These are phyloP conservation scores for Apiotrichum veenhuisii DNA, from an alignment of 1,284 basidiomycete species.

Conservation along the genomic window DNA sequence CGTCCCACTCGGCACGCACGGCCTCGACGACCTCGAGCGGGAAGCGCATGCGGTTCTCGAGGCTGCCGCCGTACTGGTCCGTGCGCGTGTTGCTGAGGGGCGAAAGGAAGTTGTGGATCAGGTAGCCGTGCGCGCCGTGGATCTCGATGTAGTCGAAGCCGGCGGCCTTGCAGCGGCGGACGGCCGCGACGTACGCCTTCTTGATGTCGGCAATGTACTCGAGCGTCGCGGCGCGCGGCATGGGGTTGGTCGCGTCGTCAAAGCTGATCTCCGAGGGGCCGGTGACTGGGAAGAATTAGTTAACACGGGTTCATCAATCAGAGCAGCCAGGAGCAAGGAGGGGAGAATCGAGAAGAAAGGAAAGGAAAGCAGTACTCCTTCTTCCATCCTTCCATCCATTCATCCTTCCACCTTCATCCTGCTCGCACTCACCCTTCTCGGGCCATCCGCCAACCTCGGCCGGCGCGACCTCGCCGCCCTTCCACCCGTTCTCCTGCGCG, in stretches of 20 bases:
- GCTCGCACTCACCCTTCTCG: slow-evolving; percentile 53
- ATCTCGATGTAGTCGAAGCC: slow-evolving; percentile 81
- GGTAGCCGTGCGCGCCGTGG: slow-evolving; percentile 67
- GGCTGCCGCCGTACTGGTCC: slow-evolving; percentile 68
- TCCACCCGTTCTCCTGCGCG: slow-evolving; percentile 39
- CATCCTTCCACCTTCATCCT: too few relatives aligned
- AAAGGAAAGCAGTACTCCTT: too few relatives aligned
- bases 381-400: too few relatives aligned
- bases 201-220: slow-evolving; percentile 61
- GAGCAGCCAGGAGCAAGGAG: too few relatives aligned
- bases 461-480: slow-evolving; percentile 39
- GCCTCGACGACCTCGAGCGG: slow-evolving; percentile 59
- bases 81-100: slow-evolving; percentile 67
- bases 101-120: slow-evolving; percentile 62
- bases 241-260: slow-evolving; percentile 51
- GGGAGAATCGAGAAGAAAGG: too few relatives aligned
- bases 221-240: slow-evolving; percentile 59
- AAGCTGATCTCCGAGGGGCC: slow-evolving; percentile 62
- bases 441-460: slow-evolving; percentile 66
- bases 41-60: slow-evolving; percentile 69
- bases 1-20: slow-evolving; percentile 60
- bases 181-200: slow-evolving; percentile 63
- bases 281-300: slow-evolving; percentile 21
- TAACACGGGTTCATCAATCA: too few relatives aligned
- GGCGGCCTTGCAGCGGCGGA: slow-evolving; percentile 59